These are phyloP conservation scores for Scheffersomyces spartinae DNA, from an alignment of 805 yeast genomes.

Conservation along the genomic window DNA sequence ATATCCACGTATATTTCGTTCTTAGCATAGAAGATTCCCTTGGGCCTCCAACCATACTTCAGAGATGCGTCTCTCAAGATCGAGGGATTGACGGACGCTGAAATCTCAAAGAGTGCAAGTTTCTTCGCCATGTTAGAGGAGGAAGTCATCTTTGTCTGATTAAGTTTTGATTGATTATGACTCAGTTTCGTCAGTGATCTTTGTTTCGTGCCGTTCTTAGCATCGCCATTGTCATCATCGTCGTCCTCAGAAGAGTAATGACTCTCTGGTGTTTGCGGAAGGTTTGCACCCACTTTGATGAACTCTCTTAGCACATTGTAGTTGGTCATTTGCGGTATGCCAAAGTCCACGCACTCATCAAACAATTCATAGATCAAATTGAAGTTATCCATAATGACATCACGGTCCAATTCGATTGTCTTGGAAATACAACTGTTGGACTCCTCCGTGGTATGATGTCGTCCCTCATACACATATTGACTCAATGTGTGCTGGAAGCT, in stretches of 20 bases:
- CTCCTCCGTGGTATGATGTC: not conserved
- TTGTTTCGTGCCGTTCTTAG: too few relatives aligned
- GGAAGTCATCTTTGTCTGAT: slow-evolving; percentile 4
- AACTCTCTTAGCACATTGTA: slow-evolving; percentile 68
- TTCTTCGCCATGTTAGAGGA: slow-evolving; percentile 3
- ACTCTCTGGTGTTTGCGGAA: too few relatives aligned
- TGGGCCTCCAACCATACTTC: slow-evolving; percentile 34
- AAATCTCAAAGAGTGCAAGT: too few relatives aligned
- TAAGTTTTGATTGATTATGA: not conserved
- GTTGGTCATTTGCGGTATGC: slow-evolving; percentile 78
- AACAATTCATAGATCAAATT: slow-evolving; percentile 69
- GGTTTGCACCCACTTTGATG: slow-evolving; percentile 44
- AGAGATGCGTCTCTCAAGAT: slow-evolving; percentile 69
- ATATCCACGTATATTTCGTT: slow-evolving; percentile 33
- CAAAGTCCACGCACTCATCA: slow-evolving; percentile 85
- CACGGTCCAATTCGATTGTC: slow-evolving; percentile 39
- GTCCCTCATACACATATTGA: slow-evolving; percentile 12
- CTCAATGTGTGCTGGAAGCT: slow-evolving; percentile 17
- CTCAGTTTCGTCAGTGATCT: slow-evolving; percentile 3
- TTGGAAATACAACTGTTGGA: too few relatives aligned
- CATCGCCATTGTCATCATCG: slow-evolving; percentile 1
- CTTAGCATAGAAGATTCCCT: slow-evolving; percentile 32
- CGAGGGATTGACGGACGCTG: slow-evolving; percentile 60
- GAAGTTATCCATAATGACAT: slow-evolving; percentile 58
- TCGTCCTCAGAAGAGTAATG: slow-evolving; percentile 7